These are phyloP conservation scores for Bimuria novae-zelandiae DNA, from an alignment of 2,329 filamentous ascomycete species.

Conservation along the genomic window DNA sequence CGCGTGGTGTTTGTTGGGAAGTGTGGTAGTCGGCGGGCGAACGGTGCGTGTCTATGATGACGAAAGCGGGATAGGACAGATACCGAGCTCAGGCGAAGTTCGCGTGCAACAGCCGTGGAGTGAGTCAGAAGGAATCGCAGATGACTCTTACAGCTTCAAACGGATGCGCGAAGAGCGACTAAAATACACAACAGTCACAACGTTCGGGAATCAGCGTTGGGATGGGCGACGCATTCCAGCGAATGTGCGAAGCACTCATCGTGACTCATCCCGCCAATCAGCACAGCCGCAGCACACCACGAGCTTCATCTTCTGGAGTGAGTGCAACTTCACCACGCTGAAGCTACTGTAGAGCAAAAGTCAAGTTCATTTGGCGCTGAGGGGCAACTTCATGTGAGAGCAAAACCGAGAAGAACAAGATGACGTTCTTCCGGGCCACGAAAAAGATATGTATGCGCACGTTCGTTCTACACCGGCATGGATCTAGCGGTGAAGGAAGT, in stretches of 20 bases:
- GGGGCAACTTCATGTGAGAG: conserved; percentile 10
- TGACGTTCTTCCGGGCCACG: conserved; percentile 9
- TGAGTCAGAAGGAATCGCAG: conserved; percentile 24
- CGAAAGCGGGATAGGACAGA: conserved; percentile 36
- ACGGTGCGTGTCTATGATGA: conserved; percentile 33
- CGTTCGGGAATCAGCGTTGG: no score
- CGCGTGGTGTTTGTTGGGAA: conserved; percentile 5
- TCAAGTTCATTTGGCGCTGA: conserved; percentile 6
- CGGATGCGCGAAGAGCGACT: conserved; percentile 6
- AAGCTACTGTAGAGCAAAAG: conserved; percentile 17
- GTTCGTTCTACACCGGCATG: conserved; percentile 22
- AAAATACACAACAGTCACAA: conserved; percentile 9
- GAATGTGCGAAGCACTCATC: conserved; percentile 27
- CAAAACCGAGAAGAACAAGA: background rate
- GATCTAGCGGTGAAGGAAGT: conserved; percentile 29
- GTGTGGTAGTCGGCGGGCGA: conserved; percentile 19
- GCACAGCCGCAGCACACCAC: conserved; percentile 24
- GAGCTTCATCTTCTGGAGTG: conserved; percentile 27
- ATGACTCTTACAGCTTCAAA: conserved; percentile 14
- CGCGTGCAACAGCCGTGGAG: conserved; percentile 12
- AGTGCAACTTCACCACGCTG: conserved; percentile 27
- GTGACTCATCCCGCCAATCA: conserved; percentile 31
- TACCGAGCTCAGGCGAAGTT: conserved; percentile 15
- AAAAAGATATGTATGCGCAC: conserved; percentile 23
- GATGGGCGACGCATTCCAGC: conserved; percentile 12